Evolutionary conservation across 176 grass and related monocot genomes (phyloP).

Genomic region (Rhynchospora tenuis): DNA sequence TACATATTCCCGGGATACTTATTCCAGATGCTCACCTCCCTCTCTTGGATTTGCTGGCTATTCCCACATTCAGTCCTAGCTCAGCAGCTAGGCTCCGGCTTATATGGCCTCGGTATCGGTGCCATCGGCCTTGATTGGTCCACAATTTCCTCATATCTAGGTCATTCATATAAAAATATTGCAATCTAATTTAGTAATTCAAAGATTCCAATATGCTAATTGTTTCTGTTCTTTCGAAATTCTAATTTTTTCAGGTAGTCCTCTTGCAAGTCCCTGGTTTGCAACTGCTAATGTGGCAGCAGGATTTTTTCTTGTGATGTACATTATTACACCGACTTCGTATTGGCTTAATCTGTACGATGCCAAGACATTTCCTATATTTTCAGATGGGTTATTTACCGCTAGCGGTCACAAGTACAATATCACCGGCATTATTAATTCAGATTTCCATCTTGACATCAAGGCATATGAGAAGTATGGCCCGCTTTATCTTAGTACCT

Average conservation of each 20-base stretch:
- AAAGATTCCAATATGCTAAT: not conserved
- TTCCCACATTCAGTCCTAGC: constrained; percentile 63
- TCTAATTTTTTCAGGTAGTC: constrained; percentile 32
- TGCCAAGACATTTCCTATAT: constrained; percentile 73
- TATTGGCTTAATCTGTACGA: constrained; percentile 82
- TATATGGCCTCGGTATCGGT: constrained; percentile 60
- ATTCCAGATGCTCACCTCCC: constrained; percentile 88
- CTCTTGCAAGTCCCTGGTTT: constrained; percentile 95
- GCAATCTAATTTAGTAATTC: not conserved
- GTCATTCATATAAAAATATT: not conserved
- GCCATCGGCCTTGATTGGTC: constrained; percentile 85
- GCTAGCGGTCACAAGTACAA: constrained; percentile 53
- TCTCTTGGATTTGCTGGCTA: constrained; percentile 91
- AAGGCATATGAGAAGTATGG: constrained; percentile 68
- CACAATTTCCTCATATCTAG: constrained; percentile 63
- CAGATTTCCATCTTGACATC: constrained; percentile 62
- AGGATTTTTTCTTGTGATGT: constrained; percentile 69
- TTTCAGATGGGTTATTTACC: constrained; percentile 72
- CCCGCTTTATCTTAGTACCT: constrained; percentile 66
- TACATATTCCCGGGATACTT: constrained; percentile 85
- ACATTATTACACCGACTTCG: constrained; percentile 49
- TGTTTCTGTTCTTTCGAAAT: not conserved
- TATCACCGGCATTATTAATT: constrained; percentile 65
- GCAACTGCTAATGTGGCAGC: constrained; percentile 79
- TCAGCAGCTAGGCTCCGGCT: constrained; percentile 79